Conservation (phyloP, 2,329 filamentous ascomycete genomes). For the Lecanicillium sp. region DNA sequence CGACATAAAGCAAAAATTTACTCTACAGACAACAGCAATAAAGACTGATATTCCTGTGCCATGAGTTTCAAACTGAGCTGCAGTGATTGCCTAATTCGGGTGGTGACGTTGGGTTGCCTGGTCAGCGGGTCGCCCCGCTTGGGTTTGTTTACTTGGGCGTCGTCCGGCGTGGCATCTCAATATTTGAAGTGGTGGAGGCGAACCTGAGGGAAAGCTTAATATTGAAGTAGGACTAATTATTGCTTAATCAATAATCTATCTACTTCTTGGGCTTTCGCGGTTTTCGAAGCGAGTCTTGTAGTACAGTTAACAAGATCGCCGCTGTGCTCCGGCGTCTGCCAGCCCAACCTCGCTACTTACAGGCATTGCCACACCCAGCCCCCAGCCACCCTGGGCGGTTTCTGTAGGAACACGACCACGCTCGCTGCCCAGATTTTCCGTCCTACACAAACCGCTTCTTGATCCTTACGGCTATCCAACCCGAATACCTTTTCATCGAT, state of each 20-base stretch:
- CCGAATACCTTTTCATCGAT: no score
- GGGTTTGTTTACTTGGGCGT: constrained; percentile 9
- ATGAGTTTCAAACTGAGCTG: background rate
- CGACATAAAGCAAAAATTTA: constrained; percentile 4
- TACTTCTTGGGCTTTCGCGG: no score
- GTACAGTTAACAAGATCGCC: no score
- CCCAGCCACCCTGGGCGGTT: constrained; percentile 9
- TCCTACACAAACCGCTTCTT: background rate
- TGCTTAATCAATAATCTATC: no score
- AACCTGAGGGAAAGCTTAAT: no score
- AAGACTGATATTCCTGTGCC: constrained; percentile 9
- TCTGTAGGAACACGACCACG: constrained; percentile 11
- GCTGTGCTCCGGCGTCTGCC: background rate
- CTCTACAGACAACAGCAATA: constrained; percentile 5
- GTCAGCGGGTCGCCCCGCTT: background rate
- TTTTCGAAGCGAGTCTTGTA: no score
- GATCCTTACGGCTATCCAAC: no score
- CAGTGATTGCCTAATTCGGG: background rate
- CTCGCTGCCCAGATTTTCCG: background rate
- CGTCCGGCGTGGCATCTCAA: background rate
- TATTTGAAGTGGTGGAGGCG: no score
- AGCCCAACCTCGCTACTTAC: constrained; percentile 8
- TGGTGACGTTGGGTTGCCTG: constrained; percentile 3
- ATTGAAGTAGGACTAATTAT: no score
- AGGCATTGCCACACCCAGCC: constrained; percentile 5